Percentiles rank a stretch among this genome's conserved stretches.
These are phyloP conservation scores for Termitomyces titanicus DNA, from an alignment of 768 basidiomycete species.

Conservation along the genomic window DNA sequence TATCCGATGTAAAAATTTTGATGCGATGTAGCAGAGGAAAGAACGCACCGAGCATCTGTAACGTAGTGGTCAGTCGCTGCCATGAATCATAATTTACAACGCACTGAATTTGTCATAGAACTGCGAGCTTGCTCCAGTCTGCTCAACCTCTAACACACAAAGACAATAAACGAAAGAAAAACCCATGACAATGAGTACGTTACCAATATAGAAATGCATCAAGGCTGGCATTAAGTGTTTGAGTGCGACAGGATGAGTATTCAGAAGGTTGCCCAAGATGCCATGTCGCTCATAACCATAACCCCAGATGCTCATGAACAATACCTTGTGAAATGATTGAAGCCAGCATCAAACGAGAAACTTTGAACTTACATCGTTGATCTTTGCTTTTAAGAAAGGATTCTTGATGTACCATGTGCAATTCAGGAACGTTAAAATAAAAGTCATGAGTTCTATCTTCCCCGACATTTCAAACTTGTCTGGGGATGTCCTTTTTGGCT, in stretches of 20 bases:
- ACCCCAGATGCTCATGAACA: slow-evolving; percentile 70
- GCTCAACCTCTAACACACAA: slow-evolving; percentile 77
- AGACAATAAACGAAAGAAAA: neutral
- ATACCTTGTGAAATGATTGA: slow-evolving; percentile 40
- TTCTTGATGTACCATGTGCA: slow-evolving; percentile 99
- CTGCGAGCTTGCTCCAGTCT: slow-evolving; percentile 95
- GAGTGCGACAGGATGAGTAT: slow-evolving; percentile 79
- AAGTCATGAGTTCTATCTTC: slow-evolving; percentile 82
- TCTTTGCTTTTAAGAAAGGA: slow-evolving; percentile 94
- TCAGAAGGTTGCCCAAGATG: slow-evolving; percentile 78
- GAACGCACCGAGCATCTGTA: slow-evolving; percentile 15
- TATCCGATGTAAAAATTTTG: neutral
- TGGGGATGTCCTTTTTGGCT: slow-evolving; percentile 46
- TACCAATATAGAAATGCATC: slow-evolving; percentile 94
- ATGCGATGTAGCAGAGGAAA: neutral
- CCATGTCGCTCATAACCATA: slow-evolving; percentile 66
- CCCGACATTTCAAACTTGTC: slow-evolving; percentile 82
- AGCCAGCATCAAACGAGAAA: neutral
- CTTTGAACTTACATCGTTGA: slow-evolving; percentile 70
- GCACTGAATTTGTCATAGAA: slow-evolving; percentile 98
- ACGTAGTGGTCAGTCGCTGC: neutral
- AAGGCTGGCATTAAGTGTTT: slow-evolving; percentile 88
- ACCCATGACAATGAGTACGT: slow-evolving; percentile 13
- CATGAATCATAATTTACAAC: slow-evolving; percentile 25
- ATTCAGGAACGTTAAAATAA: slow-evolving; percentile 86